These are phyloP conservation scores for Pneumocystis canis DNA, from an alignment of 1,139 yeast species.

Conservation along the genomic window DNA sequence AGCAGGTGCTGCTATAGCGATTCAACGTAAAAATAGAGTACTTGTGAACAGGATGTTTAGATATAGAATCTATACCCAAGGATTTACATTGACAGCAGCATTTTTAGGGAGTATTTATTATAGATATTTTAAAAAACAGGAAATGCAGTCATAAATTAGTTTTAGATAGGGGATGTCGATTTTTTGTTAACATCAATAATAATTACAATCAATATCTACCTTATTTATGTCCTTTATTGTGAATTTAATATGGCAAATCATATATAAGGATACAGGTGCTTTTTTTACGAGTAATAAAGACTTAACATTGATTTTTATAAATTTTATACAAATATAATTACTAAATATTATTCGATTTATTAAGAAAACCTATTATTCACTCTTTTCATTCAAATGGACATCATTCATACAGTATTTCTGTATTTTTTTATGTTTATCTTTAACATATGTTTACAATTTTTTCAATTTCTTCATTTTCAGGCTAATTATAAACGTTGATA, in stretches of 20 bases:
- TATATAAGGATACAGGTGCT: no score
- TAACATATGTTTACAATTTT: not conserved
- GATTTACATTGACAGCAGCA: slow-evolving; percentile 11
- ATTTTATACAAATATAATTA: no score
- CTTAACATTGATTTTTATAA: no score
- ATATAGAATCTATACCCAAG: slow-evolving; percentile 11
- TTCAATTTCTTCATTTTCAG: not conserved
- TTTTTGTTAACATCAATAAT: no score
- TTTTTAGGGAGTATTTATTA: slow-evolving; percentile 11
- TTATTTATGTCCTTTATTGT: no score
- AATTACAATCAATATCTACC: no score
- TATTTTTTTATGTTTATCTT: no score
- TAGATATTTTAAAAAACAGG: slow-evolving; percentile 4
- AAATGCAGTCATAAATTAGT: not conserved
- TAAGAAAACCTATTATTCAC: not conserved
- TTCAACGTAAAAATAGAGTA: slow-evolving; percentile 6
- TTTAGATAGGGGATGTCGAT: no score
- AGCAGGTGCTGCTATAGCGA: slow-evolving; percentile 10
- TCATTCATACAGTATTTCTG: not conserved
- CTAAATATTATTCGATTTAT: no score
- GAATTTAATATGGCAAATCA: no score
- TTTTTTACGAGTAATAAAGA: no score
- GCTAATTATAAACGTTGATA: not conserved
- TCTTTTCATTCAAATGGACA: not conserved
- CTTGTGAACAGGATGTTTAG: slow-evolving; percentile 10